Evolutionary conservation across 768 basidiomycete species (phyloP).

Genomic region (Lactifluus pinguis): DNA sequence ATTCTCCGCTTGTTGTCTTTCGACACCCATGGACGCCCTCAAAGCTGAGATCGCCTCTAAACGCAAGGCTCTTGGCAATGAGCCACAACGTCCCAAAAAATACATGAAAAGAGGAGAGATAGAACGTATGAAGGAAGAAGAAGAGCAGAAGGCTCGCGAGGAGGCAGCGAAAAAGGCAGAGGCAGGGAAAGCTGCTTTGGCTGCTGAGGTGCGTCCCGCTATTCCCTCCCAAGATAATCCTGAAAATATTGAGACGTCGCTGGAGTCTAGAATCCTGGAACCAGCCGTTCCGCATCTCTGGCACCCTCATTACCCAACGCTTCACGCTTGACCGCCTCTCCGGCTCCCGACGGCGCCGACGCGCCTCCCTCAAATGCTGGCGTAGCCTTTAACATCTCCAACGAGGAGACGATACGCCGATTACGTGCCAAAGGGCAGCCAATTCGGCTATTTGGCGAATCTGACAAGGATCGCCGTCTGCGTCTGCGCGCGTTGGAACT

Average conservation of each 20-base stretch:
- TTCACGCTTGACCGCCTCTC: slow-evolving; percentile 25
- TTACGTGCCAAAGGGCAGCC: slow-evolving; percentile 90
- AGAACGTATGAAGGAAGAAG: slow-evolving; percentile 27
- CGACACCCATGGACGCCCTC: slow-evolving; percentile 69
- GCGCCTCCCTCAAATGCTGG: slow-evolving; percentile 26
- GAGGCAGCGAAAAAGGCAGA: slow-evolving; percentile 15
- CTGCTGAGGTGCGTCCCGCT: slow-evolving; percentile 28
- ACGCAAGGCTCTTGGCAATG: slow-evolving; percentile 61
- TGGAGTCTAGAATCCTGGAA: slow-evolving; percentile 16
- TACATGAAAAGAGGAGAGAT: slow-evolving; percentile 91
- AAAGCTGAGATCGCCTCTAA: slow-evolving; percentile 84
- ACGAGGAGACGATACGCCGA: slow-evolving; percentile 84
- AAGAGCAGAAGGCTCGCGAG: slow-evolving; percentile 16
- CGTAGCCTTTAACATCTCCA: slow-evolving; percentile 73
- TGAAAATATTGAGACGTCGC: slow-evolving; percentile 13
- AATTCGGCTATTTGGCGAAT: slow-evolving; percentile 89
- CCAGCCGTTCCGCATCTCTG: slow-evolving; percentile 10
- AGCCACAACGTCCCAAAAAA: slow-evolving; percentile 56
- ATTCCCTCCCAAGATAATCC: not conserved
- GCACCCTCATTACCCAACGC: slow-evolving; percentile 23
- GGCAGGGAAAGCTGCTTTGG: slow-evolving; percentile 1
- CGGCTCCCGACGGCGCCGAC: slow-evolving; percentile 33
- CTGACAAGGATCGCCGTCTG: slow-evolving; percentile 86
- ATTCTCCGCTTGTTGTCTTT: not conserved
- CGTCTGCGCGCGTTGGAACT: slow-evolving; percentile 90